Base-by-base conservation (phyloP, 805 yeast species). In the Candida endomychidarum region DNA sequence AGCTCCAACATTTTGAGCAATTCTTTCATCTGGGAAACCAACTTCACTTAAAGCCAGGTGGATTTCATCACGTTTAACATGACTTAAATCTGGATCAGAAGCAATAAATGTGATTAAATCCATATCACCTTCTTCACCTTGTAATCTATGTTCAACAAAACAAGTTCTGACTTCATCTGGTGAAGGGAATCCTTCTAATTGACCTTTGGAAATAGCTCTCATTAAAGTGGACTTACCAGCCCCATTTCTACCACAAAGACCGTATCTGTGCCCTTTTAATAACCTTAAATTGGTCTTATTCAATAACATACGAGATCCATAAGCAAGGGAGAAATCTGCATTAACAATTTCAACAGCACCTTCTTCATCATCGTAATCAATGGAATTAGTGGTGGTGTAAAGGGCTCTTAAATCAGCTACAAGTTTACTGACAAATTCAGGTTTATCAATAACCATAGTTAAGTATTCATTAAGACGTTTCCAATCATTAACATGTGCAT, bases 161-260 rank as follows among this genome's bases (percentile, higher is more conserved):
- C 98, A 89, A 21, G 98, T 91, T 63, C 86, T 81, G 48, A 93
- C 71, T 57, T 83, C 83, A 40, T 84, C 78, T 56, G 88, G 82
- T 52, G 86, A 84, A 31, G 99, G 99, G 81, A 93, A 91, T 3
- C 98, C 98, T 69, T 91, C 98, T 49, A 91, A 75, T 69, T 91
- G 96, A 43, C 98, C 98, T 58, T 88, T 87, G 40, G 96, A 88
- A 56, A 91, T 93, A 21, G 98, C 83, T 65, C 98, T 80, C 98
- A 91, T 89, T 56, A 91, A 74, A 11, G 99, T 91, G 10, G 97
- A 89, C 67, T 91, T 91, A 72, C 99, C 99, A 45, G 96, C 97
- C 77, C 99, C 99, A 61, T 91, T 91, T 69, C 97, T 77, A 61
- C 99, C 99, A 75, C 96, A 88, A 46, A 91, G 76, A 73, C 99